Evolutionary conservation across 2,329 filamentous ascomycete species (phyloP), one percentile per base, ranked within the genome.

Genomic region (Pseudogymnoascus sp.): DNA sequence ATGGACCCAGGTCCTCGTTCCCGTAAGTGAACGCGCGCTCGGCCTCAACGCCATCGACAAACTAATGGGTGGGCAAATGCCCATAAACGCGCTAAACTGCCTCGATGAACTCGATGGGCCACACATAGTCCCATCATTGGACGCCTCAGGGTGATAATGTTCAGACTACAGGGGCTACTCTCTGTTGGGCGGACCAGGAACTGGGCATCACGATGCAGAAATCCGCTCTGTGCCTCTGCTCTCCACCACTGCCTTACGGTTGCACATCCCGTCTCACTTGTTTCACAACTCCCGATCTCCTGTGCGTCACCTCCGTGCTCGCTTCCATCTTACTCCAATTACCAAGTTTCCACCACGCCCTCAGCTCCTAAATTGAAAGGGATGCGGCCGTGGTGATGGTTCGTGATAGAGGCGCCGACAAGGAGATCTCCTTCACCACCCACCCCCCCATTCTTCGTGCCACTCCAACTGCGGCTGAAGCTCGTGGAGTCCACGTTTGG

Each of bases 401-500:
- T 34, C 28, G 28, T 34, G 50, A 56, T 14, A 3, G 28, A 34
- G 28, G 28, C 10, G 28, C 50, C 16, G n/a, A 12, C 5, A 34
- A 16, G 14, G 44, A 34, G 50, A 56, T 34, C 50, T 21, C 50
- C 50, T 4, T 34, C 28, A 18, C n/a, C 28, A 6, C 28, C 28
- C 21, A 21, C 21, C 21, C 21, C 21, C 8, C 50, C 50, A 53
- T 56, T 56, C 50, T 56, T 34, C 50, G 50, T 56, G 25, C 25
- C n/a, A 56, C 28, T 34, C n/a, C 50, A 56, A 56, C 28, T 56
- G 50, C 50, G 50, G 50, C 50, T 56, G 50, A 56, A 34, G 25
- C 50, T 56, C 50, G 28, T 56, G 50, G 50, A 56, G 28, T 56
- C 50, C 50, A 56, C 50, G 50, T 56, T 56, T 56, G 50, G 28